These are phyloP conservation scores for Mimosa pudica DNA, from an alignment of 306 rosid species.

Conservation along the genomic window DNA sequence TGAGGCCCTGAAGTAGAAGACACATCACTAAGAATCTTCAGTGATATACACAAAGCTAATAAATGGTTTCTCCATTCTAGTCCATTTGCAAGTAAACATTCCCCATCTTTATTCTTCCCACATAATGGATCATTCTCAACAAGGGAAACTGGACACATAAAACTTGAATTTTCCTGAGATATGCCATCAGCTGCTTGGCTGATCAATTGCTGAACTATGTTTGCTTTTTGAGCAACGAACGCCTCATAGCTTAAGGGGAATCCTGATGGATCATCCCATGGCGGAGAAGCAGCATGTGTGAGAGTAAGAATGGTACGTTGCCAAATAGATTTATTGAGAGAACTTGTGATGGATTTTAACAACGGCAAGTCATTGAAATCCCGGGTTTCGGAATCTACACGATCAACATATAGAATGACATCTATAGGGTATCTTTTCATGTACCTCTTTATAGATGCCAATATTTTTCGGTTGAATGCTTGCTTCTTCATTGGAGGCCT, in stretches of 20 bases:
- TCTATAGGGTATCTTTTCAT: neutral
- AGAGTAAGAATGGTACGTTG: constrained; percentile 46
- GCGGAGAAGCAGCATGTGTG: constrained; percentile 64
- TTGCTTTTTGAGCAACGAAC: constrained; percentile 49
- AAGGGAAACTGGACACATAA: constrained; percentile 52
- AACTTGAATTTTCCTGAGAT: constrained; percentile 36
- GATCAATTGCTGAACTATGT: constrained; percentile 52
- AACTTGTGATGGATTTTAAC: neutral
- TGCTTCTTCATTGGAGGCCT: neutral
- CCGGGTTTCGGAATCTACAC: neutral
- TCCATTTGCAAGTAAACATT: constrained; percentile 43
- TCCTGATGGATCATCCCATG: constrained; percentile 55
- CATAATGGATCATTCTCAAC: constrained; percentile 57
- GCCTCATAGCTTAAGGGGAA: constrained; percentile 50
- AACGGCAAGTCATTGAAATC: neutral
- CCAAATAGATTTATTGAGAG: constrained; percentile 2
- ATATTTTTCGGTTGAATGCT: neutral
- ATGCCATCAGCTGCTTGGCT: constrained; percentile 41
- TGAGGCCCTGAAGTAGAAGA: constrained; percentile 35
- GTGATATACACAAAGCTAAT: constrained; percentile 53
- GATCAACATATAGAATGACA: neutral
- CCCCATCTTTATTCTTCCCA: constrained; percentile 33
- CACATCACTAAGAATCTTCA: constrained; percentile 45
- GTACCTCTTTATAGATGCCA: neutral
- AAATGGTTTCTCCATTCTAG: constrained; percentile 53